Evolutionary conservation across 768 basidiomycete species (phyloP).

Genomic region (Gautieria morchelliformis): DNA sequence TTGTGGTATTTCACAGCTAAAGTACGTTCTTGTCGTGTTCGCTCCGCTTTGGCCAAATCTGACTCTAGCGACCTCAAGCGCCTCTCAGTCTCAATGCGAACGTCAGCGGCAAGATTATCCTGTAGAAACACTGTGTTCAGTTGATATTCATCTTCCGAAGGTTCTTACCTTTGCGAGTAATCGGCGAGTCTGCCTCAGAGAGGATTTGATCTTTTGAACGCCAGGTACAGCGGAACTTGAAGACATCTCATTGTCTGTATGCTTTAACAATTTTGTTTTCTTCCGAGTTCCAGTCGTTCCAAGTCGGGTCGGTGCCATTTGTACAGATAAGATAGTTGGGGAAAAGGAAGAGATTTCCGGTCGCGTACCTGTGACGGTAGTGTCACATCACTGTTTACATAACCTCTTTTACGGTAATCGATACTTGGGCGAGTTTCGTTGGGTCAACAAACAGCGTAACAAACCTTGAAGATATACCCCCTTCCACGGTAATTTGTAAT

Average conservation of each 20-base stretch:
- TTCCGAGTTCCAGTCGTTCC: no score
- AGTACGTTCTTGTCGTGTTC: slow-evolving; percentile 56
- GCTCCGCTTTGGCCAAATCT: slow-evolving; percentile 59
- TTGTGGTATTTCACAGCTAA: slow-evolving; percentile 78
- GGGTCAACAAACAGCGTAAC: no score
- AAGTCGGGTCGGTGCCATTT: background rate
- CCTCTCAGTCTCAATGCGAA: slow-evolving; percentile 74
- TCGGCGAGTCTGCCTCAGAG: slow-evolving; percentile 72
- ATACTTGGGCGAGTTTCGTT: no score
- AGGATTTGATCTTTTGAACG: slow-evolving; percentile 78
- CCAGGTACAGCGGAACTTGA: slow-evolving; percentile 36
- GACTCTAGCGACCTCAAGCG: slow-evolving; percentile 64
- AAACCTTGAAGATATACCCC: no score
- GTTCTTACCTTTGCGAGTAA: slow-evolving; percentile 58
- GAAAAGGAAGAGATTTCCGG: no score
- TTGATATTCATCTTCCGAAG: background rate
- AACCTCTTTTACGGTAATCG: no score
- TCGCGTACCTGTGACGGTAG: no score
- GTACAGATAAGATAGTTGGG: background rate
- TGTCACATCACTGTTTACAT: no score
- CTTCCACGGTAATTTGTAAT: no score
- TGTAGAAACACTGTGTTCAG: slow-evolving; percentile 17
- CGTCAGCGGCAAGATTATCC: slow-evolving; percentile 79
- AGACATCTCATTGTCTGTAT: background rate
- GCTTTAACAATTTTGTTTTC: background rate